phyloP scores from a whole-genome alignment of 2,329 filamentous ascomycete genomes.

The Cercospora sojina region DNA sequence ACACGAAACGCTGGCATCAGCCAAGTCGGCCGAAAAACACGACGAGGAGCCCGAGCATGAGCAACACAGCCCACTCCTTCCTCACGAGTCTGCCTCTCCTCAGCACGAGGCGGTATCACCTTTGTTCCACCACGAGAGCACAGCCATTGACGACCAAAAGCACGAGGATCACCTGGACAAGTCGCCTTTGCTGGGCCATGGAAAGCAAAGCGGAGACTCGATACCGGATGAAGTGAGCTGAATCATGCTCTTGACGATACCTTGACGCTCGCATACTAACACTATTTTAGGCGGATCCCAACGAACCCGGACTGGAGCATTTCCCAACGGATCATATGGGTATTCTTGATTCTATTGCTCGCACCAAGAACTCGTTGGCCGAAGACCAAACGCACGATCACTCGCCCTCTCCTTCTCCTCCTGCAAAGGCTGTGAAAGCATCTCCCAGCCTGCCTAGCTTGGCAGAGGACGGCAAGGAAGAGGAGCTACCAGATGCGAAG shows the following conservation, averaged over 20 bases:
- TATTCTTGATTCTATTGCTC: conserved; percentile 37
- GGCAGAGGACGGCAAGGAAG: conserved; percentile 31
- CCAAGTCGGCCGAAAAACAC: conserved; percentile 1
- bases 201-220: conserved; percentile 23
- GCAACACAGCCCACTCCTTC: conserved; percentile 37
- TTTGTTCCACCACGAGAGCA: conserved; percentile 38
- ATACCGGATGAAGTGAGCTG: conserved; percentile 5
- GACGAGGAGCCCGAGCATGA: conserved; percentile 24
- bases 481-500: conserved; percentile 17
- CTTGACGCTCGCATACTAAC: background rate
- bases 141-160: conserved; percentile 24
- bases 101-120: conserved; percentile 32
- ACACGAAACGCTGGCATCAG: conserved; percentile 33
- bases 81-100: conserved; percentile 39
- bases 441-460: conserved; percentile 32
- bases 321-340: conserved; percentile 40
- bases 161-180: conserved; percentile 17
- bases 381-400: conserved; percentile 29
- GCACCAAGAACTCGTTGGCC: conserved; percentile 25
- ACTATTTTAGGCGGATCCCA: conserved; percentile 30
- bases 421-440: conserved; percentile 17
- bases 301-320: conserved; percentile 35
- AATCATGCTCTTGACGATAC: background rate
- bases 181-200: conserved; percentile 13
- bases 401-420: conserved; percentile 11